A percentile compares a stretch with the other conserved stretches of the same genome.
These are phyloP conservation scores for Ganoderma meredithae DNA, from an alignment of 1,284 basidiomycete species.

Conservation along the genomic window DNA sequence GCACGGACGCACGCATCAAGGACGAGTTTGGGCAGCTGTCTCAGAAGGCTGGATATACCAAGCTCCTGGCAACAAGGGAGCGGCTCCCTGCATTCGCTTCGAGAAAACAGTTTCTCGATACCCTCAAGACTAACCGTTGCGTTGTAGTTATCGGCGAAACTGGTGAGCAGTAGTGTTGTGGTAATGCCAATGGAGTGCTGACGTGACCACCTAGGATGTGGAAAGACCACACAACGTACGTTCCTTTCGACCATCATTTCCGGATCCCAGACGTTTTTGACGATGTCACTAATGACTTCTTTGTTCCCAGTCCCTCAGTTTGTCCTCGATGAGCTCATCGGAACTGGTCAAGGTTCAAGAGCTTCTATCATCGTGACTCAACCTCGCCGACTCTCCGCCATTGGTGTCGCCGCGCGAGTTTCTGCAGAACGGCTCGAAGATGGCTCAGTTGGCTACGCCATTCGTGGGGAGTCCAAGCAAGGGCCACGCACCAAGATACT, in stretches of 20 bases:
- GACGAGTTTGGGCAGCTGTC: conserved; percentile 59
- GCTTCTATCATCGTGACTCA: conserved; percentile 91
- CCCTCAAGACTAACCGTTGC: conserved; percentile 70
- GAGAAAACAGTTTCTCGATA: conserved; percentile 67
- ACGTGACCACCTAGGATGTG: conserved; percentile 65
- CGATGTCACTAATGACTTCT: too few species aligned
- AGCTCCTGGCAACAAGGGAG: conserved; percentile 64
- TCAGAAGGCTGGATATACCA: conserved; percentile 58
- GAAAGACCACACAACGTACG: conserved; percentile 87
- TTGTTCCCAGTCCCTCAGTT: conserved; percentile 82
- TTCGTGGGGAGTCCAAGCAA: conserved; percentile 88
- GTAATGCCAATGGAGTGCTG: background rate
- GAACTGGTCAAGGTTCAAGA: conserved; percentile 64
- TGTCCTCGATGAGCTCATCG: conserved; percentile 85
- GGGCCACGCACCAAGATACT: conserved; percentile 75
- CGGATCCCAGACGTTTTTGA: background rate
- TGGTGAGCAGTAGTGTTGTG: conserved; percentile 45
- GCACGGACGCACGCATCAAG: conserved; percentile 62
- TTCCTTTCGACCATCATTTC: background rate
- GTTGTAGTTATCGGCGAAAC: conserved; percentile 89
- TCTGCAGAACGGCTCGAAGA: conserved; percentile 87
- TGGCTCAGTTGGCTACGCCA: conserved; percentile 88
- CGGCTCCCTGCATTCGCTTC: conserved; percentile 82
- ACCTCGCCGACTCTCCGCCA: conserved; percentile 89
- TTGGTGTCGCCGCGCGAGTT: conserved; percentile 90